Percentiles rank a stretch among this genome's conserved stretches.
Conservation (phyloP, 2,329 filamentous ascomycete genomes). For the Exophiala calicioides region DNA sequence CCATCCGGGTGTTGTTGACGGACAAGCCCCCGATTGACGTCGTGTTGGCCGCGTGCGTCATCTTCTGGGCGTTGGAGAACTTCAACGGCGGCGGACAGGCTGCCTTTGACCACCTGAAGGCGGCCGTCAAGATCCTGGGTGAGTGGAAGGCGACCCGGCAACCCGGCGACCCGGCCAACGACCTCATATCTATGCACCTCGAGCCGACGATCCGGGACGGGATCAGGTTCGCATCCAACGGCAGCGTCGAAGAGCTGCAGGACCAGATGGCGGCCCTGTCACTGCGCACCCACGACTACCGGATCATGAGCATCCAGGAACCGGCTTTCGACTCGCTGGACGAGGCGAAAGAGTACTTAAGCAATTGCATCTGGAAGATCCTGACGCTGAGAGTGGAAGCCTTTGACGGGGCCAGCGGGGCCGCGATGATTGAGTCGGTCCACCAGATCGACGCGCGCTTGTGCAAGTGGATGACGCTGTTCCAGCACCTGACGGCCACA, state of each 20-base stretch:
- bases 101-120: constrained; percentile 22
- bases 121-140: constrained; percentile 24
- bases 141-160: constrained; percentile 21
- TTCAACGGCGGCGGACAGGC: constrained; percentile 18
- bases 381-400: constrained; percentile 6
- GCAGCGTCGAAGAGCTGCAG: constrained; percentile 7
- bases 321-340: constrained; percentile 16
- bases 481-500: constrained; percentile 19
- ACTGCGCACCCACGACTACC: constrained; percentile 11
- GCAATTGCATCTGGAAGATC: constrained; percentile 11
- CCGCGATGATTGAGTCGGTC: constrained; percentile 9
- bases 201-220: constrained; percentile 20
- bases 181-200: constrained; percentile 21
- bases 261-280: constrained; percentile 13
- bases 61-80: constrained; percentile 25
- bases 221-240: constrained; percentile 13
- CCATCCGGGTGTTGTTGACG: constrained; percentile 15
- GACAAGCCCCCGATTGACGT: constrained; percentile 22
- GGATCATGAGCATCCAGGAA: constrained; percentile 10
- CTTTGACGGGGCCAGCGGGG: neutral
- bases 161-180: constrained; percentile 12
- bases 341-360: constrained; percentile 14
- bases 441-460: constrained; percentile 16
- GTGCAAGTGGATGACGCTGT: constrained; percentile 22
- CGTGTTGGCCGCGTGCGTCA: constrained; percentile 19